Evolutionary conservation across 2,329 filamentous ascomycete genomes (phyloP).

Genomic region (Sclerotinia sclerotiorum): DNA sequence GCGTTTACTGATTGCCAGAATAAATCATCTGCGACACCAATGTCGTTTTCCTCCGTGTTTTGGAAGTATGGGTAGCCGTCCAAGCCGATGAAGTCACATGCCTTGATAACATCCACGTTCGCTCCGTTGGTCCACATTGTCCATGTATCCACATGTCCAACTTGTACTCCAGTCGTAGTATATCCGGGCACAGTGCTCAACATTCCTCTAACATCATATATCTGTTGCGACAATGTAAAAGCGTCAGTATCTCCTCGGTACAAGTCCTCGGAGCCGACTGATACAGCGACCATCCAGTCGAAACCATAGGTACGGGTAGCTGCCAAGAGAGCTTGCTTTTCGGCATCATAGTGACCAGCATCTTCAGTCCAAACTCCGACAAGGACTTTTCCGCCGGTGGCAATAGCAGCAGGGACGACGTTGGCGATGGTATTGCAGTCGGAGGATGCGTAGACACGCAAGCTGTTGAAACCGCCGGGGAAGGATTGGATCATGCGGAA

Average conservation of each 20-base stretch:
- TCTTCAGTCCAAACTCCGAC: conserved; percentile 65
- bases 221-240: conserved; percentile 32
- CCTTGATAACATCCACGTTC: conserved; percentile 60
- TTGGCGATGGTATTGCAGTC: conserved; percentile 51
- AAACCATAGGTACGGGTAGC: conserved; percentile 57
- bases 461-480: conserved; percentile 54
- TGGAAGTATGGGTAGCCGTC: conserved; percentile 69
- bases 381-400: conserved; percentile 59
- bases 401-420: conserved; percentile 57
- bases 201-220: conserved; percentile 54
- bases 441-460: conserved; percentile 61
- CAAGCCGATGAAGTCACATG: conserved; percentile 63
- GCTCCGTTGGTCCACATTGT: conserved; percentile 59
- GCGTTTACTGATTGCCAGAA: conserved; percentile 48
- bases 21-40: conserved; percentile 54
- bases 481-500: conserved; percentile 52
- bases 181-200: conserved; percentile 48
- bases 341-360: conserved; percentile 54
- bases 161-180: conserved; percentile 52
- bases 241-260: conserved; percentile 53
- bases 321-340: conserved; percentile 59
- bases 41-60: conserved; percentile 53
- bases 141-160: conserved; percentile 71
- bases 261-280: conserved; percentile 66
- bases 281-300: conserved; percentile 59